Evolutionary conservation across 192 early-diverging fungal genomes (phyloP), one percentile per base, ranked within the genome.

Genomic region (Neocallimastix lanati): DNA sequence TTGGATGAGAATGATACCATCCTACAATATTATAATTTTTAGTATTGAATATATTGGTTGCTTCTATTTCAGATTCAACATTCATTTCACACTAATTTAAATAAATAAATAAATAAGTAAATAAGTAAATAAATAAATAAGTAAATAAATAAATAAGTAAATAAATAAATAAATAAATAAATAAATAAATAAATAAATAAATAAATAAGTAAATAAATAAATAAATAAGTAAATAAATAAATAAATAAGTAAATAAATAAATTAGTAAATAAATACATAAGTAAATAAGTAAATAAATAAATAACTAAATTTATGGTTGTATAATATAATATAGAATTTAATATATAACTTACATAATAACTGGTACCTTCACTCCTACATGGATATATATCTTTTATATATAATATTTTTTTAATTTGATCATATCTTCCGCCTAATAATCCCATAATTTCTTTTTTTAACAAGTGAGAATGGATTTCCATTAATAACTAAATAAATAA

Each of bases 1-100:
- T 93, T 35, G 96, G 96, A 83, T 98, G 96, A 40, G 95, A 96
- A 83, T 98, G 96, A 86, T 96, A 98, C 96, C 96, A 98, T 77
- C 96, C 96, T 33, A 97, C 94, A 1, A 93, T 92, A 28, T 82
- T 82, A 77, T 88, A 86, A 0, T 89, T 89, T 81, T 86, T 84
- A 12, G 82, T 82, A 0, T 84, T 86, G 84, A 98, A 98, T 27
- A 83, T 87, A 58, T 91, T 88, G 13, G 94, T 87, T 1, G 96
- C 96, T 38, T 91, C 87, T 77, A 96, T 91, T 80, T 98, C 95
- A 2, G 92, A 93, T 16, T 83, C 91, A 28, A 94, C 93, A 81
- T 96, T 96, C 93, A 98, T 96, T 82, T 98, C 96, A 85, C 96
- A 98, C 86, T 95, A 80, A 28, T 7, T 25, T 28, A n/a, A n/a